These are phyloP conservation scores for Anthracocystis setariae DNA, from an alignment of 1,284 basidiomycete species.

Conservation along the genomic window DNA sequence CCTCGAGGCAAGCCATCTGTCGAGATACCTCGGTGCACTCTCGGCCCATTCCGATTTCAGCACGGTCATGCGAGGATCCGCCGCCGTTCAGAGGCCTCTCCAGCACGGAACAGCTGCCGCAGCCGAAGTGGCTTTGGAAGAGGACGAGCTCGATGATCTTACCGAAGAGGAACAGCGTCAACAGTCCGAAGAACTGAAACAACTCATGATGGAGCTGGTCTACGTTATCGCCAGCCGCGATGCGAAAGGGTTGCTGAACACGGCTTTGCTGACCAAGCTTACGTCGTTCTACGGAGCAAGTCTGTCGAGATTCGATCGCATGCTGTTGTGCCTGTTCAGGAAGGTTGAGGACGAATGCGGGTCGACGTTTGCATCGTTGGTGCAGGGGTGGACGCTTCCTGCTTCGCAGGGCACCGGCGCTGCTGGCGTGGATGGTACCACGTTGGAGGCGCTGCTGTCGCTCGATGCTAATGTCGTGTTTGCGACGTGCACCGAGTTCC, in stretches of 20 bases:
- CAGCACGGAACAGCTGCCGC: neutral
- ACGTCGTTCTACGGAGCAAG: slow-evolving; percentile 80
- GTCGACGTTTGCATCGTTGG: slow-evolving; percentile 71
- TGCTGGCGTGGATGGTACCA: slow-evolving; percentile 3
- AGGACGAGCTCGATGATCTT: slow-evolving; percentile 63
- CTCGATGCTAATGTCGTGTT: slow-evolving; percentile 79
- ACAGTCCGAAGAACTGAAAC: slow-evolving; percentile 16
- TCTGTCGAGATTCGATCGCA: slow-evolving; percentile 74
- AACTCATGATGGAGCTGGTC: slow-evolving; percentile 72
- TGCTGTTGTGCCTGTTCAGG: slow-evolving; percentile 78
- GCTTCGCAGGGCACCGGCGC: slow-evolving; percentile 4
- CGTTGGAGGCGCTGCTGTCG: slow-evolving; percentile 76
- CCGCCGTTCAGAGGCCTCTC: slow-evolving; percentile 58
- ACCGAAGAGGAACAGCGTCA: slow-evolving; percentile 3
- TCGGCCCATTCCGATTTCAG: slow-evolving; percentile 48
- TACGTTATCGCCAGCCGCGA: slow-evolving; percentile 78
- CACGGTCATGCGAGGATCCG: slow-evolving; percentile 26
- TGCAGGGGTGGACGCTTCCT: slow-evolving; percentile 36
- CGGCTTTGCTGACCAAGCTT: slow-evolving; percentile 81
- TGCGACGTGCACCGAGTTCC: slow-evolving; percentile 79
- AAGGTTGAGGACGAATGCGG: slow-evolving; percentile 81
- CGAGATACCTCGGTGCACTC: slow-evolving; percentile 46
- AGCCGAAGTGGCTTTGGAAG: slow-evolving; percentile 2
- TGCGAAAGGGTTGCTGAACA: slow-evolving; percentile 82
- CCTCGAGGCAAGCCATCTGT: slow-evolving; percentile 24